Base-by-base conservation (phyloP, 768 basidiomycete species). In the Suillus subluteus region DNA sequence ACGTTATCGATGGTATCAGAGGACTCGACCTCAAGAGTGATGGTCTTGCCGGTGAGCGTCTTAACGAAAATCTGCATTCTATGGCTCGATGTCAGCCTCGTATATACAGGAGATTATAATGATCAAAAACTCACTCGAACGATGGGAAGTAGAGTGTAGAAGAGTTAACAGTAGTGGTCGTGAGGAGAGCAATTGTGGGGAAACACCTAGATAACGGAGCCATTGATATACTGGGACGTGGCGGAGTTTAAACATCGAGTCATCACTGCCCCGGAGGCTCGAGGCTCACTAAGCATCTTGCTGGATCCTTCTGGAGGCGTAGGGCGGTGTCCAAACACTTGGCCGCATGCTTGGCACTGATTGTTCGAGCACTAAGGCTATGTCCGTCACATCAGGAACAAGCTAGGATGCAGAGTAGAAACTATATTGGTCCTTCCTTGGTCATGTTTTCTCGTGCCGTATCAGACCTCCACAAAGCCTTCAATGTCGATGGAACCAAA, bases 1-100 rank as follows among this genome's bases (percentile, higher is more conserved):
- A 91, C 90, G 65, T 91, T 90, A 71, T 91, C 89, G 66, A 91
- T 90, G 48, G 89, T 90, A 75, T 90, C 89, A 0, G 89, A 90
- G 0, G 88, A 89, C 79, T 91, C 90, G 32, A 91, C 90, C 77
- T 91, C 90, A 35, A 91, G 82, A 43, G 90, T 92, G 78, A 92
- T 91, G 30, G 91, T 93, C 88, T 93, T 93, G 63, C 91, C 90
- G 8, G 91, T 92, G 52, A 93, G 79, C n/a, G 90, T 91, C 84
- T 94, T 94, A 65, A 94, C 89, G 69, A 91, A 91, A 73, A 92
- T 91, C 78, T 93, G 91, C 91, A 92, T 92, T 72, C 79, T 83
- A 16, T 12, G 37, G 18, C 26, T 30, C 18, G 40, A 13, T 18
- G 26, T 61, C 1, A 61, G 41, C 18, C 26, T 43, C 41, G 11